Conservation (phyloP, 2,329 filamentous ascomycete species). For the Xylaria sp. region DNA sequence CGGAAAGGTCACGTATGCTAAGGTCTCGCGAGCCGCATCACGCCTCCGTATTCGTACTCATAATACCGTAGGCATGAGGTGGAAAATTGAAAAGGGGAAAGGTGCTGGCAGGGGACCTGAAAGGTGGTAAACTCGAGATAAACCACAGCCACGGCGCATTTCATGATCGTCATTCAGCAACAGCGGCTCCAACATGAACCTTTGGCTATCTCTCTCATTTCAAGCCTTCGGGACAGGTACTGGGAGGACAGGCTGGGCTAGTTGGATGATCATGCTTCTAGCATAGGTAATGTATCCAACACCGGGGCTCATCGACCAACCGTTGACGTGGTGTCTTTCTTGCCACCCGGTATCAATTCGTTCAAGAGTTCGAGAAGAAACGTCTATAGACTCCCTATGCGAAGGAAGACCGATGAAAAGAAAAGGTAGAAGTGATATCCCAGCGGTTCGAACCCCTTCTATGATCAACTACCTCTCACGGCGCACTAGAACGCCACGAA, state of each 20-base stretch:
- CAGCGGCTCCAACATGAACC: neutral
- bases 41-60: no score
- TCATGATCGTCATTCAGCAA: neutral
- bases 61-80: no score
- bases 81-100: no score
- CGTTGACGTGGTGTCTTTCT: neutral
- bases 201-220: conserved; percentile 17
- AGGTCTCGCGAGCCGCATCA: no score
- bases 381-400: no score
- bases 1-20: no score
- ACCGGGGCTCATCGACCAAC: conserved; percentile 7
- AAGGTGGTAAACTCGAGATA: conserved; percentile 14
- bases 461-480: neutral
- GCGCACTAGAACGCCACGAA: neutral
- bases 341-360: neutral
- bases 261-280: neutral
- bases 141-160: conserved; percentile 4
- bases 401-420: neutral
- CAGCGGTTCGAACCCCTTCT: neutral
- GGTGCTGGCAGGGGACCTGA: neutral
- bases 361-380: neutral
- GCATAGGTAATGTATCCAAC: neutral
- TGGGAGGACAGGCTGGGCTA: neutral
- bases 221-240: neutral
- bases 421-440: neutral